Base-by-base conservation (phyloP, 495 filamentous ascomycete species). In the Emericellopsis terricola region DNA sequence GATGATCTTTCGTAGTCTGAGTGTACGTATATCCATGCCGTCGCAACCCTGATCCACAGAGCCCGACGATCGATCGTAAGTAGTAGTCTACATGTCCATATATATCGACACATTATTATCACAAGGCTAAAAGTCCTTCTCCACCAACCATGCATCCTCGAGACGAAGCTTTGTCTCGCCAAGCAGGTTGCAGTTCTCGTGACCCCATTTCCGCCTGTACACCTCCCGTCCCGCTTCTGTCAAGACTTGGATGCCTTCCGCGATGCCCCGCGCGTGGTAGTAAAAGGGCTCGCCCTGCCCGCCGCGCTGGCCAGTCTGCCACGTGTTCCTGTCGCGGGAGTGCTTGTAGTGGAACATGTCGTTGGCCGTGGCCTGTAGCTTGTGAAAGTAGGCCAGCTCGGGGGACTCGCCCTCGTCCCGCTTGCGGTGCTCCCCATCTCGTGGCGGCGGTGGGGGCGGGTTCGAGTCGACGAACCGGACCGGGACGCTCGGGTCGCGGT, bases 201-300 rank as follows among this genome's bases (percentile, higher is more conserved):
- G 60, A 13, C 69, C 71, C 70, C 71, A 76, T 41, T 76, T 74
- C 33, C 60, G 53, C 2, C 51, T 53, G 36, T 56, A 73, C 0
- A 76, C 51, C 6, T 52, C 49, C 33, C 57, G 48, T 1, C 70
- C 71, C 16, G 60, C 51, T 27, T 71, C 59, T 11, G 68, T 73
- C 34, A 63, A 52, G 41, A 71, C 55, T 8, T 51, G 41, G 15
- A 72, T 50, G n/a, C 58, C 67, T 20, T 53, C 53, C 10, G 66
- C 60, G 35, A 75, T 65, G 2, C 69, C 71, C 8, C 44, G 55
- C 0, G 59, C 42, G 33, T 68, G 57, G 34, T 72, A 55, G 43
- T 73, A 71, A 30, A 62, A 78, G 4, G 67, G 68, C 43, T 78
- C 73, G 4, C 71, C 73, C 31, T 63, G 41, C 0, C 71, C 73